Percentiles rank a stretch among this genome's conserved stretches.
phyloP scores from a whole-genome alignment of 2,329 filamentous ascomycete genomes.

The Dothideomycetes sp. region DNA sequence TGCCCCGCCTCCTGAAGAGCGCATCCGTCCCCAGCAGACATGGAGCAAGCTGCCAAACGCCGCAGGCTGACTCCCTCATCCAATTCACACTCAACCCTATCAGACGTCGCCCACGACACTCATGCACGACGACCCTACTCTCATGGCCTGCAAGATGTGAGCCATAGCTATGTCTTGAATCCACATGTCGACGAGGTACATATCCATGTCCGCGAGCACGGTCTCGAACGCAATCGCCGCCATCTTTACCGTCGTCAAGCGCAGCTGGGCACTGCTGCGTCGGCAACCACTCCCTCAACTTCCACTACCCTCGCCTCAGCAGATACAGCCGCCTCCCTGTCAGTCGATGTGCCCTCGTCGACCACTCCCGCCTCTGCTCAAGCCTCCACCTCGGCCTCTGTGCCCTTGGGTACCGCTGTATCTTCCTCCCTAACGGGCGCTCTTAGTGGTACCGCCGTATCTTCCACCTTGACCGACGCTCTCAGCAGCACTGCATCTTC shows the following conservation, averaged over 20 bases:
- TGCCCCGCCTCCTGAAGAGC: too few species aligned
- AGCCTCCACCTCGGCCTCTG: too few species aligned
- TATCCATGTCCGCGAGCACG: slow-evolving; percentile 6
- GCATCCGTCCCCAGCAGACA: slow-evolving; percentile 11
- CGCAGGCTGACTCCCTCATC: slow-evolving; percentile 13
- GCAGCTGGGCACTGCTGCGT: slow-evolving; percentile 6
- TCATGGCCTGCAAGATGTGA: slow-evolving; percentile 5
- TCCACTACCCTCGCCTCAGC: too few species aligned
- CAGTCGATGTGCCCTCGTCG: too few species aligned
- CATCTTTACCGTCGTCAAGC: slow-evolving; percentile 7
- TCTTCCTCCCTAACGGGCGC: slow-evolving; percentile 2
- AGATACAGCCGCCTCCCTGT: neutral
- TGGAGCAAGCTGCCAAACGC: slow-evolving; percentile 21
- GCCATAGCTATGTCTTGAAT: slow-evolving; percentile 1
- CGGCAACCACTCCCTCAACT: slow-evolving; percentile 7
- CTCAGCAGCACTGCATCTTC: neutral
- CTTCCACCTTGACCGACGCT: slow-evolving; percentile 3
- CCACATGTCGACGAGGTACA: slow-evolving; percentile 7
- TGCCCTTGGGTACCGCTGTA: slow-evolving; percentile 1
- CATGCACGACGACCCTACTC: slow-evolving; percentile 9
- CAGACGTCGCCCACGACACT: slow-evolving; percentile 10
- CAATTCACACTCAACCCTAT: neutral
- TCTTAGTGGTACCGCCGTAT: slow-evolving; percentile 3
- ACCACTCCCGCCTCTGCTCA: too few species aligned
- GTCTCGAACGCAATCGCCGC: slow-evolving; percentile 3